Conservation (phyloP, 768 basidiomycete genomes). For the Tulasnella sp. region DNA sequence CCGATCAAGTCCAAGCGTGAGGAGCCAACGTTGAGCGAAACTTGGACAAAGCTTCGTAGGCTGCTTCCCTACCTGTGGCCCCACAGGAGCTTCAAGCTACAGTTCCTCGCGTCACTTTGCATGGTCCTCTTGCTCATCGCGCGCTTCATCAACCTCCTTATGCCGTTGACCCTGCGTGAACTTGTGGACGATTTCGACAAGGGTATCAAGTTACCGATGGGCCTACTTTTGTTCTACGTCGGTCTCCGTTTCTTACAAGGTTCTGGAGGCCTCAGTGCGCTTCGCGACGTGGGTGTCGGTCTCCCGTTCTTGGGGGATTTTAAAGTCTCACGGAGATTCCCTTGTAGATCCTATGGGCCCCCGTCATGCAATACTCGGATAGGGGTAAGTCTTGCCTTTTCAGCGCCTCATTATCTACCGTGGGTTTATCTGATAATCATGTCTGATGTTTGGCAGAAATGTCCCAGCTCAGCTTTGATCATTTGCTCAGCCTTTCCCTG, state of each 20-base stretch:
- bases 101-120: slow-evolving; percentile 50
- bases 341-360: slow-evolving; percentile 58
- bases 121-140: slow-evolving; percentile 56
- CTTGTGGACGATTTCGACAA: slow-evolving; percentile 46
- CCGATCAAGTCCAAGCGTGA: slow-evolving; percentile 22
- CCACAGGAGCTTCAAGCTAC: slow-evolving; percentile 47
- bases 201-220: slow-evolving; percentile 44
- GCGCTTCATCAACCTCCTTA: slow-evolving; percentile 59
- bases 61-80: slow-evolving; percentile 82
- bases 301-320: not conserved
- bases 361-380: slow-evolving; percentile 83
- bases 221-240: slow-evolving; percentile 54
- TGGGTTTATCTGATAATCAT: no score
- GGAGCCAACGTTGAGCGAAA: slow-evolving; percentile 58
- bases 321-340: slow-evolving; percentile 17
- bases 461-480: slow-evolving; percentile 75
- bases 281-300: slow-evolving; percentile 39
- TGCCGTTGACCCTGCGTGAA: slow-evolving; percentile 59
- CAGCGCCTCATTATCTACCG: no score
- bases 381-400: slow-evolving; percentile 32
- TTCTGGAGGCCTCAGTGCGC: slow-evolving; percentile 57
- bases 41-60: slow-evolving; percentile 49
- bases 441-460: slow-evolving; percentile 59
- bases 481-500: slow-evolving; percentile 75
- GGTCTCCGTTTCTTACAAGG: slow-evolving; percentile 62